Evolutionary conservation across 228 moss, liverwort and hornwort species (phyloP).

Genomic region (Sphagnum fallax): DNA sequence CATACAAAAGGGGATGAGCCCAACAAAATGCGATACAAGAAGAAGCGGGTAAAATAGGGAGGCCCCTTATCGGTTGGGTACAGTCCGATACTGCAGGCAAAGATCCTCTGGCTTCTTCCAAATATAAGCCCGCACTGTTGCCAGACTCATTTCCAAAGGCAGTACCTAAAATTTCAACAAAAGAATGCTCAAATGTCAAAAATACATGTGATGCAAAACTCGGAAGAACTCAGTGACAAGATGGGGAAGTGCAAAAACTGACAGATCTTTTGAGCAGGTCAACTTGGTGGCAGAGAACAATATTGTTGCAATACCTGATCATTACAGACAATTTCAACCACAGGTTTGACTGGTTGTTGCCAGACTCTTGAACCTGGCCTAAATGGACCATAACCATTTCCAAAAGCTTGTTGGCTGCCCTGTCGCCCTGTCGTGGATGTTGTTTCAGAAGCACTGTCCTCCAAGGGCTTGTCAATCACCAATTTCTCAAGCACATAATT

Average conservation of each 20-base stretch:
- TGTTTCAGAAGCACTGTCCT: conserved; percentile 50
- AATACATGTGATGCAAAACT: neutral
- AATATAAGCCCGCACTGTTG: conserved; percentile 73
- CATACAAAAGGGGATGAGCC: no score
- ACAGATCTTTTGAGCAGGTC: no score
- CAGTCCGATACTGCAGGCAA: conserved; percentile 72
- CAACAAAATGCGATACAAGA: no score
- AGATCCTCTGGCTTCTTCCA: conserved; percentile 90
- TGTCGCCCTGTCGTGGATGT: conserved; percentile 47
- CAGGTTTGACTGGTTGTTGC: conserved; percentile 62
- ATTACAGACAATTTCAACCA: conserved; percentile 73
- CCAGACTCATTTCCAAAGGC: conserved; percentile 81
- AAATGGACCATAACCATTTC: conserved; percentile 45
- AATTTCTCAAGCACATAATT: conserved; percentile 88
- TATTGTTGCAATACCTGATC: conserved; percentile 23
- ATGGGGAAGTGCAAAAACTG: no score
- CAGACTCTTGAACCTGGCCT: conserved; percentile 55
- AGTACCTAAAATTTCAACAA: conserved; percentile 35
- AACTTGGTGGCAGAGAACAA: neutral
- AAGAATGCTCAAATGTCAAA: neutral
- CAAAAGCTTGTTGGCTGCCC: conserved; percentile 42
- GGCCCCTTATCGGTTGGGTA: conserved; percentile 30
- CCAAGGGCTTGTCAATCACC: conserved; percentile 59
- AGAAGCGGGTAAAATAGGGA: no score
- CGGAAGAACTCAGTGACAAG: no score